Evolutionary conservation across 306 rosid species (phyloP).

Genomic region (Ziziphus jujuba): DNA sequence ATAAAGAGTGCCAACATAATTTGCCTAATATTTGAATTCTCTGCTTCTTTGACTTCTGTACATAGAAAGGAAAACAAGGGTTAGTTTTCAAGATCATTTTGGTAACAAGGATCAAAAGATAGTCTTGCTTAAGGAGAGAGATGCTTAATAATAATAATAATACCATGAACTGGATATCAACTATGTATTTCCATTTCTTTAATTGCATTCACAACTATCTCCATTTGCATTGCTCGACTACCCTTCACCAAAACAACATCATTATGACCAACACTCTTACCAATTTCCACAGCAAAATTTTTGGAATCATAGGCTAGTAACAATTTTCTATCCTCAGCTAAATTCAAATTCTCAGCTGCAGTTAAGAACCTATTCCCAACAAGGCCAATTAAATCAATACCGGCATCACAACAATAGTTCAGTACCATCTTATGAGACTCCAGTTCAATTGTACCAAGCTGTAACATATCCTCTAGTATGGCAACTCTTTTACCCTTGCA

Average conservation of each 20-base stretch:
- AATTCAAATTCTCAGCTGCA: slow-evolving; percentile 25
- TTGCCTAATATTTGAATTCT: no score
- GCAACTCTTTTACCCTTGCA: slow-evolving; percentile 25
- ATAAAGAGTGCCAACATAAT: no score
- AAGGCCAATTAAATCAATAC: slow-evolving; percentile 28
- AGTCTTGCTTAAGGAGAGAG: no score
- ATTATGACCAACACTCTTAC: slow-evolving; percentile 15
- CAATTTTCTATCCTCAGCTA: slow-evolving; percentile 4
- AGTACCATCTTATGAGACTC: slow-evolving; percentile 28
- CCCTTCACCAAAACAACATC: slow-evolving; percentile 40
- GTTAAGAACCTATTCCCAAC: slow-evolving; percentile 23
- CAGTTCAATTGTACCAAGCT: slow-evolving; percentile 26
- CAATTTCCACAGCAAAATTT: slow-evolving; percentile 17
- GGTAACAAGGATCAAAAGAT: no score
- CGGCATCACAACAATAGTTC: slow-evolving; percentile 7
- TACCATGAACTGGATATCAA: not conserved
- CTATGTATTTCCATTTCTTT: slow-evolving; percentile 13
- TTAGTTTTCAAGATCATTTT: no score
- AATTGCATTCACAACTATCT: slow-evolving; percentile 23
- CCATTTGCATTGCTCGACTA: slow-evolving; percentile 36
- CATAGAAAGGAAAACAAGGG: no score
- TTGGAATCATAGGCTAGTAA: slow-evolving; percentile 10
- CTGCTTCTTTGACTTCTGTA: no score
- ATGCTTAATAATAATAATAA: no score
- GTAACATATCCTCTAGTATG: slow-evolving; percentile 38